Percentiles rank a stretch among this genome's conserved stretches.
Evolutionary conservation across 2,329 filamentous ascomycete genomes (phyloP).

Genomic region (Penicillium frequentans): DNA sequence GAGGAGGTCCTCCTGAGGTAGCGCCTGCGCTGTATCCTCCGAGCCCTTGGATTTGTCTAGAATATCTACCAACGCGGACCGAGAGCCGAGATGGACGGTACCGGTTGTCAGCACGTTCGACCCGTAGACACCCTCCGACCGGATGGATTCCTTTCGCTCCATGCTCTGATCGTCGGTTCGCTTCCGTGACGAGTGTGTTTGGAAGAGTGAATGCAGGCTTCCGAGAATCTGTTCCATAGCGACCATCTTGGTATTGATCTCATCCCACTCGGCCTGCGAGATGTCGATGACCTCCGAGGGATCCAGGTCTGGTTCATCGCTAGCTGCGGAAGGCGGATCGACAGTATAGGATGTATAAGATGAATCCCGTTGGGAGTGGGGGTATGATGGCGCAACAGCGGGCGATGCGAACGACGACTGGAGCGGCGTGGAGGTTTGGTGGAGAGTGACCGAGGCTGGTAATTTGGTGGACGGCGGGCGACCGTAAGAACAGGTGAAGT

Average conservation of each 20-base stretch:
- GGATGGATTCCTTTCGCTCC: conserved; percentile 18
- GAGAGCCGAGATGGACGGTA: conserved; percentile 58
- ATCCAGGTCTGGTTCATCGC: conserved; percentile 19
- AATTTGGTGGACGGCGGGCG: conserved; percentile 25
- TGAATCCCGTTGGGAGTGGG: conserved; percentile 15
- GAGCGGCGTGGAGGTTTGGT: conserved; percentile 12
- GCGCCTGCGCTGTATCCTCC: conserved; percentile 46
- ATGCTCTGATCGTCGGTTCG: conserved; percentile 11
- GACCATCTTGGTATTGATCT: conserved; percentile 36
- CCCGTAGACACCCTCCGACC: conserved; percentile 29
- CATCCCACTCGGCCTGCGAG: conserved; percentile 36
- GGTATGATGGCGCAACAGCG: conserved; percentile 9
- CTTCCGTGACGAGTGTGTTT: conserved; percentile 25
- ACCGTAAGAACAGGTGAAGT: conserved; percentile 40
- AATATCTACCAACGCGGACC: conserved; percentile 59
- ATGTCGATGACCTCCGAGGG: conserved; percentile 31
- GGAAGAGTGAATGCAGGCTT: conserved; percentile 33
- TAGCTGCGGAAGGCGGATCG: conserved; percentile 16
- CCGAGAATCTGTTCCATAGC: conserved; percentile 36
- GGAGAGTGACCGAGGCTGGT: conserved; percentile 10
- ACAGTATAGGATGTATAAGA: conserved; percentile 21
- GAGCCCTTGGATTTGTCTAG: conserved; percentile 47
- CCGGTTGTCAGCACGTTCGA: conserved; percentile 46
- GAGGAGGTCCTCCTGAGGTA: conserved; percentile 59
- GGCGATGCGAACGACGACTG: conserved; percentile 18